These are phyloP conservation scores for Amylostereum areolatum DNA, from an alignment of 1,284 basidiomycete species.

Conservation along the genomic window DNA sequence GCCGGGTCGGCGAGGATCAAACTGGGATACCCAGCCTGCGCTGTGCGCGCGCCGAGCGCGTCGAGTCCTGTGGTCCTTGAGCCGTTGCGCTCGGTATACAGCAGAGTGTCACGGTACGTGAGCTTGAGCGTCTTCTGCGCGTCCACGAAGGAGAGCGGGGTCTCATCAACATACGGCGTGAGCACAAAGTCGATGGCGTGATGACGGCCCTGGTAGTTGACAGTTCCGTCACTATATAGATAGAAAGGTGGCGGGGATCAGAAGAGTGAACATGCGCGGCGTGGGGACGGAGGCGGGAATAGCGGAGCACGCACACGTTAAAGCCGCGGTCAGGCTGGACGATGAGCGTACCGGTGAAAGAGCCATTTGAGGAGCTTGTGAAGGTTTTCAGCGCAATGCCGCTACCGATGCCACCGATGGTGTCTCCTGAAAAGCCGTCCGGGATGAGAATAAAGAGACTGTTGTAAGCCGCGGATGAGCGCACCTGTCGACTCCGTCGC, in stretches of 20 bases:
- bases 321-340: constrained; percentile 45
- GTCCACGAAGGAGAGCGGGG: constrained; percentile 40
- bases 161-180: constrained; percentile 45
- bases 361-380: constrained; percentile 18
- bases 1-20: constrained; percentile 20
- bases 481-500: constrained; percentile 29
- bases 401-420: constrained; percentile 31
- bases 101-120: constrained; percentile 45
- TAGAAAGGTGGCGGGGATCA: not conserved
- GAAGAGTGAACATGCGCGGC: not conserved
- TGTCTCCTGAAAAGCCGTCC: constrained; percentile 21
- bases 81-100: constrained; percentile 47
- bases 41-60: constrained; percentile 38
- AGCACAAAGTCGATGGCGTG: constrained; percentile 56
- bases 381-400: constrained; percentile 30
- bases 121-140: constrained; percentile 51
- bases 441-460: too few species aligned
- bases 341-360: constrained; percentile 36
- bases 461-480: not conserved
- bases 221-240: constrained; percentile 35
- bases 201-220: constrained; percentile 56
- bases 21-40: constrained; percentile 25
- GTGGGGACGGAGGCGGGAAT: not conserved
- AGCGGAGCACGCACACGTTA: constrained; percentile 26
- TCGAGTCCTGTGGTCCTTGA: constrained; percentile 60